Percentiles rank a stretch among this genome's conserved stretches.
Conservation (phyloP, 2,329 filamentous ascomycete species). For the Verticillium alfalfae region DNA sequence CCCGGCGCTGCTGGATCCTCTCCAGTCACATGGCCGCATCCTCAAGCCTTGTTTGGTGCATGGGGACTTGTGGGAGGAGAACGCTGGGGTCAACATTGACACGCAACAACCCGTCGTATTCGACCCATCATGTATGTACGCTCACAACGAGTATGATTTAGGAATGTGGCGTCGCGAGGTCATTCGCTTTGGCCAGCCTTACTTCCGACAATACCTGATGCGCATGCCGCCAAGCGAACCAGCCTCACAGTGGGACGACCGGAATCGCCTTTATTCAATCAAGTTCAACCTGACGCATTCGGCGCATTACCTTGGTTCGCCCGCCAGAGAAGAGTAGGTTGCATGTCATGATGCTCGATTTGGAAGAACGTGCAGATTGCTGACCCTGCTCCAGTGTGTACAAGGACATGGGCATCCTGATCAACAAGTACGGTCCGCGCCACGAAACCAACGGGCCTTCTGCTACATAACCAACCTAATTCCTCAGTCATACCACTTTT, state of each 20-base stretch:
- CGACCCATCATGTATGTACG: conserved; percentile 24
- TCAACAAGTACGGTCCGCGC: too few species aligned
- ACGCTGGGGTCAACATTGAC: conserved; percentile 18
- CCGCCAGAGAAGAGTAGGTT: too few species aligned
- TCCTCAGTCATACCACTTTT: too few species aligned
- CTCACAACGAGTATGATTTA: conserved; percentile 23
- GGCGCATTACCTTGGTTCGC: too few species aligned
- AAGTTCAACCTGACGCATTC: background rate
- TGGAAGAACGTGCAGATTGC: too few species aligned
- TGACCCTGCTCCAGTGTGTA: too few species aligned
- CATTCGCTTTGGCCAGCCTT: conserved; percentile 3
- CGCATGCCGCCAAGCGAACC: conserved; percentile 15
- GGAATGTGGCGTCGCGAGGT: conserved; percentile 17
- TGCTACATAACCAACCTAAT: too few species aligned
- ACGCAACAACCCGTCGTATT: conserved; percentile 23
- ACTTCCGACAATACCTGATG: conserved; percentile 14
- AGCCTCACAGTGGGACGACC: conserved; percentile 15
- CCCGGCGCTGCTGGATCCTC: conserved; percentile 19
- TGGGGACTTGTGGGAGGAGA: conserved; percentile 27
- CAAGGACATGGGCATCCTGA: too few species aligned
- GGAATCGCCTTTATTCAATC: conserved; percentile 14
- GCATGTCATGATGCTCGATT: too few species aligned
- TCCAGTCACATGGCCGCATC: conserved; percentile 20
- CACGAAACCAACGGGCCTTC: too few species aligned
- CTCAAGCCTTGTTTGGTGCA: conserved; percentile 25